phyloP scores from a whole-genome alignment of 2,329 filamentous ascomycete species.

The Cytospora piceicola region DNA sequence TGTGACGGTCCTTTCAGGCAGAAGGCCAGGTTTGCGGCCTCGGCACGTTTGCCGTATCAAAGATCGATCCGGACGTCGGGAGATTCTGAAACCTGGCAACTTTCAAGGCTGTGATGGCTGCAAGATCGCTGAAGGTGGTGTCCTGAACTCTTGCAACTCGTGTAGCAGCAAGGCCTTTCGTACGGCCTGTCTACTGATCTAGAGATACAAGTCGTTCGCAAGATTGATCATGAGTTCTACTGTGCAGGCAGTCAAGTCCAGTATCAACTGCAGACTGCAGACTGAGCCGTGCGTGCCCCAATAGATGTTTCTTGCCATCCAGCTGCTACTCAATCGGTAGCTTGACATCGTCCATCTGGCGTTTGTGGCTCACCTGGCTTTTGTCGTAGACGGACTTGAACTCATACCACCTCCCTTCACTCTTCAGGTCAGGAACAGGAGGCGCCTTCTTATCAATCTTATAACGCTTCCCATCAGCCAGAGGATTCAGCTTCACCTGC shows the following conservation, averaged over 20 bases:
- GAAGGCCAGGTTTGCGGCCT: not conserved
- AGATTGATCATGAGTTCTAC: not conserved
- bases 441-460: constrained; percentile 1
- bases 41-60: not conserved
- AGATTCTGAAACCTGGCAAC: not conserved
- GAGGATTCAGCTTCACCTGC: constrained; percentile 11
- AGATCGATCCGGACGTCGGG: not conserved
- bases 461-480: not conserved
- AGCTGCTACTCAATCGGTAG: not conserved
- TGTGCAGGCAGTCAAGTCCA: not conserved
- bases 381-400: constrained; percentile 1
- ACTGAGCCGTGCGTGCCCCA: not conserved
- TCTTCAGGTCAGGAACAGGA: not conserved
- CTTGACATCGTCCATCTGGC: constrained; percentile 5
- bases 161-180: not conserved
- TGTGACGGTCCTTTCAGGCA: not conserved
- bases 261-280: not conserved
- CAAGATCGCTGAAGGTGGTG: not conserved
- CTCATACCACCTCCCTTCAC: not conserved
- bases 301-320: not conserved
- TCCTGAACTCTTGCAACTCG: not conserved
- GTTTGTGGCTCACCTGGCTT: not conserved
- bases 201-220: not conserved
- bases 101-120: too few relatives aligned
- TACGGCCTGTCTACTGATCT: not conserved